Base-by-base conservation (phyloP, 2,329 filamentous ascomycete species). In the Cordyceps javanica region DNA sequence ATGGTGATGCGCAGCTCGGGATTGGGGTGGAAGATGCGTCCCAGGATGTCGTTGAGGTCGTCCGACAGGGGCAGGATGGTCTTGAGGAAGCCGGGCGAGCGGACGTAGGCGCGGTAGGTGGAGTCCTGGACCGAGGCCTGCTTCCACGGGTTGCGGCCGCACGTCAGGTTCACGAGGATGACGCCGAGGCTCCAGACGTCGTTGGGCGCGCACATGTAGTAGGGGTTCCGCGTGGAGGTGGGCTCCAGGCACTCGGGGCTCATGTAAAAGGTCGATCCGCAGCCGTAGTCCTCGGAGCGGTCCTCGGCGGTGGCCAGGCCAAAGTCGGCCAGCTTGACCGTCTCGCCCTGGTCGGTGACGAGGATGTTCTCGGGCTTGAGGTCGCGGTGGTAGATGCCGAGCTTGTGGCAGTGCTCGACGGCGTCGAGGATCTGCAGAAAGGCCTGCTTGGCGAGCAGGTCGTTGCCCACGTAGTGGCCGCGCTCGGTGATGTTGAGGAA, bases 251-350 rank as follows among this genome's bases (percentile, higher is more conserved):
- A 99, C 83, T 99, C 94, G 83, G 94, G 94, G 69, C 91, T 96
- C 94, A 97, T 99, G 77, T 99, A 99, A 69, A 97, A 97, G 14
- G 93, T 97, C 32, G 94, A 97, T 62, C 94, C 94, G 72, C 94
- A 99, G 68, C 94, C 94, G 74, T 96, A 97, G 72, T 99, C 94
- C 66, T 91, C 89, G 62, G 93, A 96, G 64, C 87, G 80, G 63
- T 85, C 81, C 63, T 93, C 90, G 59, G 85, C 86, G 25, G 91
- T 97, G 60, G 94, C 94, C 57, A 99, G 83, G 70, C 94, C 94
- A 80, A 99, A 99, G 75, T 99, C 94, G 64, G 93, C 94, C 63
- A 99, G 83, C 77, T 97, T 96, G 69, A 96, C 90, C 36, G 91
- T 94, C 75, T 88, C 85, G 63, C 93, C 93, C 62, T 87, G 80